phyloP scores from a whole-genome alignment of 2,329 filamentous ascomycete species.

The Rosellinia necatrix region DNA sequence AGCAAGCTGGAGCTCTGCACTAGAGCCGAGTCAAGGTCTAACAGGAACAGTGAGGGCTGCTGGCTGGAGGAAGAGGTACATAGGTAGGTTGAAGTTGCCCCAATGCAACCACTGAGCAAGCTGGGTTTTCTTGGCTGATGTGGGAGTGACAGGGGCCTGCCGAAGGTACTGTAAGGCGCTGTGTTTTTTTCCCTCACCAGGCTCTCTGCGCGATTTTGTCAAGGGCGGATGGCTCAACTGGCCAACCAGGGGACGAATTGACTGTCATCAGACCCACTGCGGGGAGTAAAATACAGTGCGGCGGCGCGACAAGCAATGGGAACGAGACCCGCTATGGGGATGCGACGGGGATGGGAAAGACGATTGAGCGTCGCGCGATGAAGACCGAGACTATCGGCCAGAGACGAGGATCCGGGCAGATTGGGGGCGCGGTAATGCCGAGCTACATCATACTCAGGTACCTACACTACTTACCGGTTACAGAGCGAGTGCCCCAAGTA shows the following conservation, averaged over 20 bases:
- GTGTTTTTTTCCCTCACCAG: constrained; percentile 21
- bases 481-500: constrained; percentile 12
- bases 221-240: constrained; percentile 22
- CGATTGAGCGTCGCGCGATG: constrained; percentile 26
- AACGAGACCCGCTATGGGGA: constrained; percentile 31
- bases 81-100: constrained; percentile 4
- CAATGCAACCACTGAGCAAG: constrained; percentile 32
- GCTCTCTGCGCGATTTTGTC: constrained; percentile 42
- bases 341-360: constrained; percentile 29
- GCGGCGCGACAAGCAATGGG: constrained; percentile 35
- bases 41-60: constrained; percentile 4
- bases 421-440: constrained; percentile 27
- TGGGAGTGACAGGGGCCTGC: constrained; percentile 36
- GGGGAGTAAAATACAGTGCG: constrained; percentile 36
- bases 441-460: constrained; percentile 8
- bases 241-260: constrained; percentile 22
- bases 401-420: constrained; percentile 8
- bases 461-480: constrained; percentile 2
- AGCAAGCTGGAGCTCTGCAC: constrained; percentile 24
- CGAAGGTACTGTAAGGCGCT: constrained; percentile 30
- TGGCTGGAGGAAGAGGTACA: constrained; percentile 4
- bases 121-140: constrained; percentile 37
- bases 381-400: constrained; percentile 26
- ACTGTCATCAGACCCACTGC: constrained; percentile 36
- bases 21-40: constrained; percentile 29